A percentile compares a stretch with the other conserved stretches of the same genome.
Evolutionary conservation across 75 land plant species (phyloP).

Genomic region (Cupressus sempervirens): DNA sequence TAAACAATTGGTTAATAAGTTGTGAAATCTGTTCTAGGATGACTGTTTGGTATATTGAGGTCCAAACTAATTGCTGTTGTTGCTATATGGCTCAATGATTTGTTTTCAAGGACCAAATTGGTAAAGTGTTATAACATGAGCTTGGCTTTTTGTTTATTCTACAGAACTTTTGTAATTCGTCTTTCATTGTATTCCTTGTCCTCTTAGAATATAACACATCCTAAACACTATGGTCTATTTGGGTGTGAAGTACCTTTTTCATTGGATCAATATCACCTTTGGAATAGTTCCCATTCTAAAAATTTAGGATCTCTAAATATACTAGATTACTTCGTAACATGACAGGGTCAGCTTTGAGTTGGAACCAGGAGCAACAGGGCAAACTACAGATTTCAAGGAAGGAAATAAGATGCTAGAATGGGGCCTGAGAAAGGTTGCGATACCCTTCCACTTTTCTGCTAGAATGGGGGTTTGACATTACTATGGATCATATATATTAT

Average conservation of each 20-base stretch:
- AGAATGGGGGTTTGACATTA: neutral
- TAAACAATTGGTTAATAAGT: neutral
- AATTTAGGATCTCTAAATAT: neutral
- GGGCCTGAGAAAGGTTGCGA: constrained; percentile 73
- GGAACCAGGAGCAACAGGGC: constrained; percentile 87
- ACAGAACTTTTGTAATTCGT: neutral
- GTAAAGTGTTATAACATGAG: neutral
- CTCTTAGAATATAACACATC: neutral
- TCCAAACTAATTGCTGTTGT: neutral
- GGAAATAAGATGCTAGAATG: constrained; percentile 76
- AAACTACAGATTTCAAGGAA: constrained; percentile 92
- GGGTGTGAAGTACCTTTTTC: neutral
- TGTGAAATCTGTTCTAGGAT: neutral
- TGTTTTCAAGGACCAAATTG: neutral
- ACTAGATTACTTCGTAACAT: neutral
- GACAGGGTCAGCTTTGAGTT: constrained; percentile 81
- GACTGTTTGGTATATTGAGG: neutral
- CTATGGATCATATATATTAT: neutral
- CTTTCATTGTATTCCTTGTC: neutral
- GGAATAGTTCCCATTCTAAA: neutral
- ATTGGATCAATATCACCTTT: neutral
- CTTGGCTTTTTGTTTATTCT: neutral
- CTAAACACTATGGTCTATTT: neutral
- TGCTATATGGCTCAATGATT: neutral
- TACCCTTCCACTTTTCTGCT: neutral